Conservation (phyloP, 768 basidiomycete genomes). For the Lentinula detonsa region DNA sequence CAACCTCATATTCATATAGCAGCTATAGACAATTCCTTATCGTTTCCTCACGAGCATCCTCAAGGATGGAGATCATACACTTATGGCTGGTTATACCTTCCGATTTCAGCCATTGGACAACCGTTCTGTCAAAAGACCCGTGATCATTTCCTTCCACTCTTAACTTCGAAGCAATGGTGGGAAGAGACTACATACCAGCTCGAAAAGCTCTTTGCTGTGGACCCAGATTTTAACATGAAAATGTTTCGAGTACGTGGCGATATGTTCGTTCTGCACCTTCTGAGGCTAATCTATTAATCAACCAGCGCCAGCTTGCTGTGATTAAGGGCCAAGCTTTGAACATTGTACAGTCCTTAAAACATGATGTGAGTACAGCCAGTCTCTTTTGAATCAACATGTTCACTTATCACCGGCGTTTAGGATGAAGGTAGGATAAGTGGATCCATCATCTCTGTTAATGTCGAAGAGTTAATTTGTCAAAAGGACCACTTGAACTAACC, state of each 20-base stretch:
- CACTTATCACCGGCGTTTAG: conserved; percentile 26
- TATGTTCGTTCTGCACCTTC: neutral
- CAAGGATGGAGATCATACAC: conserved; percentile 74
- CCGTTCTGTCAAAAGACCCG: conserved; percentile 84
- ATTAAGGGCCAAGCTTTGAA: conserved; percentile 94
- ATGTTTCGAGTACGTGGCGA: conserved; percentile 68
- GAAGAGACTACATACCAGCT: conserved; percentile 78
- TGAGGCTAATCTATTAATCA: neutral
- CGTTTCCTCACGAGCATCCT: conserved; percentile 89
- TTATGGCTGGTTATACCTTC: conserved; percentile 85
- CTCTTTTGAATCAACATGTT: conserved; percentile 1
- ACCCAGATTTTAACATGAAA: conserved; percentile 84
- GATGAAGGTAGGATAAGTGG: conserved; percentile 55
- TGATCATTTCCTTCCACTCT: conserved; percentile 71
- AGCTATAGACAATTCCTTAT: conserved; percentile 90
- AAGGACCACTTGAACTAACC: conserved; percentile 87
- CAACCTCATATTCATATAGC: conserved; percentile 86
- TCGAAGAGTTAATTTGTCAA: neutral
- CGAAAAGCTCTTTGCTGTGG: conserved; percentile 70
- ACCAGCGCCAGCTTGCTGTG: conserved; percentile 80
- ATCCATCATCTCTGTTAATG: neutral
- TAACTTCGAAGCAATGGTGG: conserved; percentile 89
- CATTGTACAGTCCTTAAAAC: conserved; percentile 77
- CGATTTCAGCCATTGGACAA: conserved; percentile 77
- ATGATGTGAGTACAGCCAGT: conserved; percentile 44